These are phyloP conservation scores for Fusarium sp. DNA, from an alignment of 2,329 filamentous ascomycete species.

Conservation along the genomic window DNA sequence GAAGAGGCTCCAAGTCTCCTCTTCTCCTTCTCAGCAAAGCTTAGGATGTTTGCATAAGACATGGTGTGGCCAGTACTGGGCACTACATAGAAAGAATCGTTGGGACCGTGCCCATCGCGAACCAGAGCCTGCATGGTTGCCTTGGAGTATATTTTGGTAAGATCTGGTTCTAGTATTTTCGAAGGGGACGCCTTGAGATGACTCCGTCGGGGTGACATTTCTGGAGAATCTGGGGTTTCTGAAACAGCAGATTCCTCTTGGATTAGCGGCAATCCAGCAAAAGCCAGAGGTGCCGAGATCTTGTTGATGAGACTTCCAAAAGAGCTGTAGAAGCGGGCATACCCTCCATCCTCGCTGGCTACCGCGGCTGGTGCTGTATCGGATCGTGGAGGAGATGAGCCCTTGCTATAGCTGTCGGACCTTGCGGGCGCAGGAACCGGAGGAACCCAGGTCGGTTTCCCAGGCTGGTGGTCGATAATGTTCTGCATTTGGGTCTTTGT, in stretches of 20 bases:
- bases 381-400: slow-evolving; percentile 44
- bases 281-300: slow-evolving; percentile 90
- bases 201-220: slow-evolving; percentile 56
- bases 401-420: slow-evolving; percentile 46
- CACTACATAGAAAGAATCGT: slow-evolving; percentile 93
- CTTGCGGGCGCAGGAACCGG: slow-evolving; percentile 52
- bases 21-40: slow-evolving; percentile 75
- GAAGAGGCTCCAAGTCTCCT: slow-evolving; percentile 68
- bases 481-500: slow-evolving; percentile 67
- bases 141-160: slow-evolving; percentile 85
- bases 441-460: slow-evolving; percentile 67
- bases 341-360: slow-evolving; percentile 76
- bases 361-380: slow-evolving; percentile 42
- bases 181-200: slow-evolving; percentile 54
- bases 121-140: slow-evolving; percentile 85
- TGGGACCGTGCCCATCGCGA: slow-evolving; percentile 73
- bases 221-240: slow-evolving; percentile 53
- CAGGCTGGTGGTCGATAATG: slow-evolving; percentile 66
- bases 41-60: slow-evolving; percentile 91
- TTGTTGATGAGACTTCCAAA: slow-evolving; percentile 91
- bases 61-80: slow-evolving; percentile 91
- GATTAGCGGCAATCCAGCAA: slow-evolving; percentile 87
- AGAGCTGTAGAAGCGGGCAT: slow-evolving; percentile 90
- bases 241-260: slow-evolving; percentile 60
- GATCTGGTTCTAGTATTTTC: slow-evolving; percentile 69